These are phyloP conservation scores for Magnusiomyces tetraspermus DNA, from an alignment of 1,139 yeast genomes.

Conservation along the genomic window DNA sequence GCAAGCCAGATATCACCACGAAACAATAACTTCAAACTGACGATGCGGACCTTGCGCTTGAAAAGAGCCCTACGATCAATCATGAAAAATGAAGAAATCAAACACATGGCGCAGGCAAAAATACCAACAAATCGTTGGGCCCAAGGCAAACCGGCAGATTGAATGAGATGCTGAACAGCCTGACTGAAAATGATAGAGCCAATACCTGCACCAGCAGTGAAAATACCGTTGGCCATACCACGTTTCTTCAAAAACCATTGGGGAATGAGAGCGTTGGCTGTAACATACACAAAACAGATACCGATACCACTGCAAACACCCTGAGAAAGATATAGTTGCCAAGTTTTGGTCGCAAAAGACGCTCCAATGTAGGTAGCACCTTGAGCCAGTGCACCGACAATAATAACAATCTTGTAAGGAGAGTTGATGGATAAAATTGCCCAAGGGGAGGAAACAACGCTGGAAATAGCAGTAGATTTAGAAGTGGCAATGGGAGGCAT, in stretches of 20 bases:
- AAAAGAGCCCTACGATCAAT: conserved; percentile 18
- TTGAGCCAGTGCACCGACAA: conserved; percentile 44
- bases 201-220: conserved; percentile 31
- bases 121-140: conserved; percentile 53
- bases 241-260: conserved; percentile 53
- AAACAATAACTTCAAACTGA: conserved; percentile 20
- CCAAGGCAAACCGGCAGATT: conserved; percentile 54
- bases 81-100: conserved; percentile 37
- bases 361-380: conserved; percentile 54
- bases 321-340: conserved; percentile 63
- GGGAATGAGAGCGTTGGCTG: conserved; percentile 48
- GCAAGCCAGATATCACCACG: conserved; percentile 34
- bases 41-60: conserved; percentile 22
- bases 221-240: conserved; percentile 45
- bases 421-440: conserved; percentile 15
- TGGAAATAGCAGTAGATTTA: too few species aligned
- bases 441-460: neutral
- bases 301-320: conserved; percentile 59
- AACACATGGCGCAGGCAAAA: conserved; percentile 33
- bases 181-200: conserved; percentile 33
- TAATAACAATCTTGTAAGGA: conserved; percentile 36
- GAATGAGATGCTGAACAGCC: conserved; percentile 34
- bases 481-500: neutral
- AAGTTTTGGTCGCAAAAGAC: conserved; percentile 48
- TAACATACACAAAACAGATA: conserved; percentile 50